Conservation (phyloP, 495 filamentous ascomycete genomes). For the Lasiosphaeria hispida region DNA sequence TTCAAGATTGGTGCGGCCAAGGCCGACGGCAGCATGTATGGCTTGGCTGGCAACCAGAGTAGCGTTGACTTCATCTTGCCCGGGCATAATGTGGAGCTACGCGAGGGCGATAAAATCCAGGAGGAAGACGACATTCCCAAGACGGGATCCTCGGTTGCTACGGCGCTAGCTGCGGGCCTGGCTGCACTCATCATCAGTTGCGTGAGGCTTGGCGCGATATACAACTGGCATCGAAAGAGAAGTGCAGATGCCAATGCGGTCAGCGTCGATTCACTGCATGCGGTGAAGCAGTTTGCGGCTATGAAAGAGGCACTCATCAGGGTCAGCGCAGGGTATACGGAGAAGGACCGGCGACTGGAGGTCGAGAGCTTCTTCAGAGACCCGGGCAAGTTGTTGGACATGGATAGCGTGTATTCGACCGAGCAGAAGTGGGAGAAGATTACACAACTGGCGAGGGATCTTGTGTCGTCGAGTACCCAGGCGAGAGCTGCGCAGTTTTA, state of each 20-base stretch:
- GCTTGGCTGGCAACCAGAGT: neutral
- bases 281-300: neutral
- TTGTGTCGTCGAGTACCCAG: neutral
- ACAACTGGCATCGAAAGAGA: neutral
- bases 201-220: conserved; percentile 9
- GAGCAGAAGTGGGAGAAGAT: neutral
- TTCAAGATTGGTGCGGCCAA: conserved; percentile 17
- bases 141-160: conserved; percentile 19
- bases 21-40: conserved; percentile 1
- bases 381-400: neutral
- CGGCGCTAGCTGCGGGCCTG: conserved; percentile 15
- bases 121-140: neutral
- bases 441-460: neutral
- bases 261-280: neutral
- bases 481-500: neutral
- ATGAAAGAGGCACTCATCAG: neutral
- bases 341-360: neutral
- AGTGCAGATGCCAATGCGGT: neutral
- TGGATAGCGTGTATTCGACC: neutral
- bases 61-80: conserved; percentile 11
- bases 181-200: conserved; percentile 13
- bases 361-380: neutral
- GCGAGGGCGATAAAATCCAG: neutral
- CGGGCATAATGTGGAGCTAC: neutral
- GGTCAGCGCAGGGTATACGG: neutral